A percentile compares a stretch with the other conserved stretches of the same genome.
These are phyloP conservation scores for Sarocladiaceae sp. DNA, from an alignment of 2,329 filamentous ascomycete genomes.

Conservation along the genomic window DNA sequence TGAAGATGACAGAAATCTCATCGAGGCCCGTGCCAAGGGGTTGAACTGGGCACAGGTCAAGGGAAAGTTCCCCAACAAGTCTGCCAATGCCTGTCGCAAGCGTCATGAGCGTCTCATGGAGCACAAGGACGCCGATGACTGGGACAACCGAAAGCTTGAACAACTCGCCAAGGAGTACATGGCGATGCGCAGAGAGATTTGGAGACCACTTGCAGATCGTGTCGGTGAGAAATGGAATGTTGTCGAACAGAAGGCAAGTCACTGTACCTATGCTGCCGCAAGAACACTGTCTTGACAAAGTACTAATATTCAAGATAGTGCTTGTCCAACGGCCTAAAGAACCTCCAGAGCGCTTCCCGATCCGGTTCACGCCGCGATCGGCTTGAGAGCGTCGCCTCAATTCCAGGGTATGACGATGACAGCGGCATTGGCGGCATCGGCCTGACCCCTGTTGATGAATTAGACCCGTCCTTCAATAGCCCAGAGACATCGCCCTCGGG, in stretches of 20 bases:
- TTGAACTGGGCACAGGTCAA: slow-evolving; percentile 83
- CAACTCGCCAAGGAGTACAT: slow-evolving; percentile 72
- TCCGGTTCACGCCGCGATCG: slow-evolving; percentile 60
- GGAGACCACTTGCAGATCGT: slow-evolving; percentile 64
- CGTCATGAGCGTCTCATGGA: slow-evolving; percentile 81
- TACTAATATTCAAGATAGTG: slow-evolving; percentile 45
- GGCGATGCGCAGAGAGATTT: slow-evolving; percentile 73
- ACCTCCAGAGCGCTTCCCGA: slow-evolving; percentile 64
- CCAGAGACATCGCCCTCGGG: slow-evolving; percentile 42
- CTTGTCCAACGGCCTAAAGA: slow-evolving; percentile 79
- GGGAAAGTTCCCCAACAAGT: slow-evolving; percentile 67
- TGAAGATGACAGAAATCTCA: slow-evolving; percentile 67
- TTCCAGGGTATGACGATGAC: slow-evolving; percentile 58
- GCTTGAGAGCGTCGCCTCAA: slow-evolving; percentile 35
- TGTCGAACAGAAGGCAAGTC: slow-evolving; percentile 52
- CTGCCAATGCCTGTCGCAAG: slow-evolving; percentile 80
- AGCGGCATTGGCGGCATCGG: slow-evolving; percentile 60
- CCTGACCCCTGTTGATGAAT: slow-evolving; percentile 52
- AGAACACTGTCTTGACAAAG: too few species aligned
- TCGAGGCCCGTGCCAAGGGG: slow-evolving; percentile 64
- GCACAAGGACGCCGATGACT: slow-evolving; percentile 66
- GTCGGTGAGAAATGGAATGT: slow-evolving; percentile 81
- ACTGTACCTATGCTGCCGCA: neutral
- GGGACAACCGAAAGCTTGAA: slow-evolving; percentile 71
- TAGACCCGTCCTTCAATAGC: slow-evolving; percentile 51